These are phyloP conservation scores for Myxozyma monticola DNA, from an alignment of 805 yeast genomes.

Conservation along the genomic window DNA sequence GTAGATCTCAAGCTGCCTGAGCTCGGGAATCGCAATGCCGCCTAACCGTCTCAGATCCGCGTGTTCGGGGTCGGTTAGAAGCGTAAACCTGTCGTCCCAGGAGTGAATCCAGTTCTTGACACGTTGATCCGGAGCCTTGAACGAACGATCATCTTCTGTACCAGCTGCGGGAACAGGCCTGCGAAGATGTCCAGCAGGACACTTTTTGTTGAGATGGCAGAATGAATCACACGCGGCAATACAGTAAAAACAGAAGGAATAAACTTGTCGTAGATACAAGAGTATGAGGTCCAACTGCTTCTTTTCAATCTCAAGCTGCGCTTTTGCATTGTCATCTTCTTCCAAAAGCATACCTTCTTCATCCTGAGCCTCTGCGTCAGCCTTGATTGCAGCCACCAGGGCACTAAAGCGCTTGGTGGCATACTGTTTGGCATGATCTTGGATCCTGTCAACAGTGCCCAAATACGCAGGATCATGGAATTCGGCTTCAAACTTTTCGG, in stretches of 20 bases:
- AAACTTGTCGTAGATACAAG: conserved; percentile 26
- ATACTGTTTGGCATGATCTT: conserved; percentile 14
- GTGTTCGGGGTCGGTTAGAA: conserved; percentile 16
- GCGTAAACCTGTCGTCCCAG: conserved; percentile 23
- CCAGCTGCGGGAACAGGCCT: conserved; percentile 11
- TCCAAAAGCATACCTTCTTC: conserved; percentile 25
- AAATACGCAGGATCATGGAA: conserved; percentile 12
- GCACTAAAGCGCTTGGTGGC: conserved; percentile 9
- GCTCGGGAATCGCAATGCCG: conserved; percentile 18
- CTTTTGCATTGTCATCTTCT: conserved; percentile 12
- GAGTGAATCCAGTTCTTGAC: conserved; percentile 24
- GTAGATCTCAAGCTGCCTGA: conserved; percentile 11
- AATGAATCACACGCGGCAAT: conserved; percentile 19
- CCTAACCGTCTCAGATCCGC: conserved; percentile 24
- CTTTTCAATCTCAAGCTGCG: conserved; percentile 4
- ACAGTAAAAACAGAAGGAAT: conserved; percentile 29
- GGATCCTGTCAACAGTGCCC: conserved; percentile 14
- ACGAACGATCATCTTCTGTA: conserved; percentile 5
- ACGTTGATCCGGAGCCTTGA: conserved; percentile 7
- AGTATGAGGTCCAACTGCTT: conserved; percentile 22
- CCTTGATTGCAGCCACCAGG: neutral
- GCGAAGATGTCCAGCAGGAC: conserved; percentile 28
- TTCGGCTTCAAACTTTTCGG: conserved; percentile 20
- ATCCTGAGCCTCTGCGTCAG: conserved; percentile 11
- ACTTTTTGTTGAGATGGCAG: conserved; percentile 22